Percentiles rank a stretch among this genome's conserved stretches.
These are phyloP conservation scores for Boletus insuetus DNA, from an alignment of 768 basidiomycete species.

Conservation along the genomic window DNA sequence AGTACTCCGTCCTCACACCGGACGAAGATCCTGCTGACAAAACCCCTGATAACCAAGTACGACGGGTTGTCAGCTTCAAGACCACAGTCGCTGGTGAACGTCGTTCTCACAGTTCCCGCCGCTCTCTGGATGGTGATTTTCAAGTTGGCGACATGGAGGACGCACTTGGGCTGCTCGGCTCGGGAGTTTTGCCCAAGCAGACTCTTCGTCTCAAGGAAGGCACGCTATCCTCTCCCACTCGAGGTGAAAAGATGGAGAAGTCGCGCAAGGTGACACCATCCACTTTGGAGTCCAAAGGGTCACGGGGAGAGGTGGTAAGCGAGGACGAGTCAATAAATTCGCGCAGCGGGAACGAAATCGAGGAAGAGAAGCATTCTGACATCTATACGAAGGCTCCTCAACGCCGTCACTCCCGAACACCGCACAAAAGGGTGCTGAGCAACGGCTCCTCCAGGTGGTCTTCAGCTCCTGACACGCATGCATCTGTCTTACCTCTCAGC, in stretches of 20 bases:
- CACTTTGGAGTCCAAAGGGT: neutral
- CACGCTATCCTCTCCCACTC: neutral
- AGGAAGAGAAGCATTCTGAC: conserved; percentile 3
- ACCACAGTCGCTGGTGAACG: neutral
- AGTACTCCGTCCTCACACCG: neutral
- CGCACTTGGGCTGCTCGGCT: neutral
- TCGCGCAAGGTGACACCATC: conserved; percentile 12
- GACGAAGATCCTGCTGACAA: neutral
- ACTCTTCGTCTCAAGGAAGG: neutral
- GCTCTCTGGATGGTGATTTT: conserved; percentile 1
- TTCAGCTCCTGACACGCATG: conserved; percentile 28
- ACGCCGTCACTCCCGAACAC: conserved; percentile 10
- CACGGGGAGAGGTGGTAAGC: neutral
- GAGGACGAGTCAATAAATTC: neutral
- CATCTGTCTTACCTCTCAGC: conserved; percentile 49
- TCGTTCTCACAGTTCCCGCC: neutral
- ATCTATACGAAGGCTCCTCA: conserved; percentile 18
- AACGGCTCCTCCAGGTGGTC: conserved; percentile 5
- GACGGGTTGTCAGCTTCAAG: conserved; percentile 1
- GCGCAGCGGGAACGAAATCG: neutral
- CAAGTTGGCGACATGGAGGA: neutral
- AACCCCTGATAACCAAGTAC: neutral
- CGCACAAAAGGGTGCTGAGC: neutral
- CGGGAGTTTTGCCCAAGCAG: neutral
- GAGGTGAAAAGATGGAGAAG: neutral